Evolutionary conservation across 1,284 basidiomycete species (phyloP), one percentile per base, ranked within the genome.

Genomic region (Trametes hirsuta): DNA sequence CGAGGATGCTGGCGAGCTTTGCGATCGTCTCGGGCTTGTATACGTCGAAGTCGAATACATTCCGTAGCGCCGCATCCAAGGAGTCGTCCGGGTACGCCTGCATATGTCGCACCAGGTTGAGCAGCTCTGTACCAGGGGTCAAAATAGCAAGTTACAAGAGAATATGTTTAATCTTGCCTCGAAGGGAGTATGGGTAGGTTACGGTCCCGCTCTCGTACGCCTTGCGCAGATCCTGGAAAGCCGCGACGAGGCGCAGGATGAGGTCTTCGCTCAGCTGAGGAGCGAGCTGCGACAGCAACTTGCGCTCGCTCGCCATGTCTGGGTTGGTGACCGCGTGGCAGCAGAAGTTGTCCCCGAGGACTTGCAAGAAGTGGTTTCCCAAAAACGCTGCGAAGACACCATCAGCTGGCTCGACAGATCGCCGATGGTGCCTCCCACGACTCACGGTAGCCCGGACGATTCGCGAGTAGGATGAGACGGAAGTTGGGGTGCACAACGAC

Each of bases 401-500:
- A 45, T 21, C 48, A 25, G 42, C n/a, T 40, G 47, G 37, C n/a
- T n/a, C n/a, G n/a, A n/a, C n/a, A n/a, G n/a, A n/a, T n/a, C n/a
- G n/a, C n/a, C n/a, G n/a, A n/a, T n/a, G n/a, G n/a, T n/a, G n/a
- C n/a, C n/a, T n/a, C n/a, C n/a, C n/a, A n/a, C n/a, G n/a, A n/a
- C 88, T 67, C 66, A 91, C 89, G 84, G 77, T 91, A 93, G 14
- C 89, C 89, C 25, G 88, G 86, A 9, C 86, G 73, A 68, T 88
- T 88, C 2, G 86, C 86, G 41, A 88, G 73, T 15, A 88, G 70
- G 40, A 88, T 76, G 39, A 88, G 76, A 37, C 86, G 74, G 73
- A 88, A 88, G 59, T 83, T 83, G 1, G 81, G 81, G 68, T 88
- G 86, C 0, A 87, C 83, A 1, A 78, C 76, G 51, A 88, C 78